These are phyloP conservation scores for Phytopythium delawarense DNA, from an alignment of 352 stramenopile genomes.

Conservation along the genomic window DNA sequence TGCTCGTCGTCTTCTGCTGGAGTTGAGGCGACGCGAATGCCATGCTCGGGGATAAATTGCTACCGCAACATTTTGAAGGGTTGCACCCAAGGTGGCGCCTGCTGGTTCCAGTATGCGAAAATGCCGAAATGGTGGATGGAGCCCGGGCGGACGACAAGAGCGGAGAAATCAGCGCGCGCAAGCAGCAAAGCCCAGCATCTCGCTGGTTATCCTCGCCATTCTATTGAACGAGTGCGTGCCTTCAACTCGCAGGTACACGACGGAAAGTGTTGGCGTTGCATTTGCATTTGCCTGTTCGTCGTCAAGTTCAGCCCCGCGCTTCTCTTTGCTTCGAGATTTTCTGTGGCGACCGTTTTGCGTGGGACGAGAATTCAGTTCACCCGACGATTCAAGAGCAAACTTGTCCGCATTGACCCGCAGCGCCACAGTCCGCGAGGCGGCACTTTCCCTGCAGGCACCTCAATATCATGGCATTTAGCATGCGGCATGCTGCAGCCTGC, in stretches of 20 bases:
- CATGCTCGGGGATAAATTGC: no score
- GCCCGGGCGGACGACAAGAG: neutral
- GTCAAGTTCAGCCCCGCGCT: neutral
- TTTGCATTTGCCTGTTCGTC: no score
- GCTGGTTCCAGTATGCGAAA: neutral
- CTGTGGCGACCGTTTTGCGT: neutral
- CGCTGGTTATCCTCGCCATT: neutral
- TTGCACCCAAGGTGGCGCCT: neutral
- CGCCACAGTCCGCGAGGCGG: no score
- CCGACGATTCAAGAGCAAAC: neutral
- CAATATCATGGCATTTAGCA: no score
- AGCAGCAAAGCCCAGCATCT: neutral
- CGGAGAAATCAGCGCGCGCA: conserved; percentile 5
- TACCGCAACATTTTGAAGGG: neutral
- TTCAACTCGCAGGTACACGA: no score
- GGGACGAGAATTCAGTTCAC: conserved; percentile 2
- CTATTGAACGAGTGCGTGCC: no score
- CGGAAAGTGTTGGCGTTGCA: no score
- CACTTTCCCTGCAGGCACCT: neutral
- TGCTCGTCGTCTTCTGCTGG: no score
- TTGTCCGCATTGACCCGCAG: no score
- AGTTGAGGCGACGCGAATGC: no score
- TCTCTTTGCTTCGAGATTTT: neutral
- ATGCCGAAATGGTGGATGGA: neutral
- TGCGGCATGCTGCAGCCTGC: neutral